These are phyloP conservation scores for Smallanthus sonchifolius DNA, from an alignment of 129 eudicot species.

Conservation along the genomic window DNA sequence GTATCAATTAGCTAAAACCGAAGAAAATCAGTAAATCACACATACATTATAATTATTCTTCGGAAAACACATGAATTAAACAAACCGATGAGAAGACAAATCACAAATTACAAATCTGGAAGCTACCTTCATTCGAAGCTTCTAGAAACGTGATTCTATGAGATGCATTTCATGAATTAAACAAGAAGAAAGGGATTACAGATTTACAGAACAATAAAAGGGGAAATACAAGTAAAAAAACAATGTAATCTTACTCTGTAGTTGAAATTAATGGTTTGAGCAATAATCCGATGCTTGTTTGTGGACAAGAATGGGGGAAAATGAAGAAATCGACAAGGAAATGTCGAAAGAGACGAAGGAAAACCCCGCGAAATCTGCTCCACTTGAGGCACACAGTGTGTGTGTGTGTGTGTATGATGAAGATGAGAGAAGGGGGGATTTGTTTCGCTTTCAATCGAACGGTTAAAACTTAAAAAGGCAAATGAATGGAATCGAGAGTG, in stretches of 20 bases:
- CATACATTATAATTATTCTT: not conserved
- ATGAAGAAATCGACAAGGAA: constrained; percentile 12
- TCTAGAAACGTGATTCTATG: not conserved
- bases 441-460: constrained; percentile 46
- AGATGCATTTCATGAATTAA: constrained; percentile 31
- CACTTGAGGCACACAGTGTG: constrained; percentile 17
- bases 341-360: constrained; percentile 12
- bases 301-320: constrained; percentile 32
- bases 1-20: constrained; percentile 16
- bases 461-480: constrained; percentile 35
- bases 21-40: not conserved
- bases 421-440: constrained; percentile 16
- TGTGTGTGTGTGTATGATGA: not conserved
- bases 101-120: constrained; percentile 14
- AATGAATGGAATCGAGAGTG: constrained; percentile 10
- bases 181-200: constrained; percentile 34
- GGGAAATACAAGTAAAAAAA: not conserved
- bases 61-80: not conserved
- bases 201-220: not conserved
- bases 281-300: not conserved
- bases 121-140: constrained; percentile 15
- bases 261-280: constrained; percentile 17
- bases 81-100: not conserved
- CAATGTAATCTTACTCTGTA: constrained; percentile 27
- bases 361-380: constrained; percentile 57